Conservation (phyloP, 192 early-diverging fungal species). For the Gryganskiella cystojenkinii region DNA sequence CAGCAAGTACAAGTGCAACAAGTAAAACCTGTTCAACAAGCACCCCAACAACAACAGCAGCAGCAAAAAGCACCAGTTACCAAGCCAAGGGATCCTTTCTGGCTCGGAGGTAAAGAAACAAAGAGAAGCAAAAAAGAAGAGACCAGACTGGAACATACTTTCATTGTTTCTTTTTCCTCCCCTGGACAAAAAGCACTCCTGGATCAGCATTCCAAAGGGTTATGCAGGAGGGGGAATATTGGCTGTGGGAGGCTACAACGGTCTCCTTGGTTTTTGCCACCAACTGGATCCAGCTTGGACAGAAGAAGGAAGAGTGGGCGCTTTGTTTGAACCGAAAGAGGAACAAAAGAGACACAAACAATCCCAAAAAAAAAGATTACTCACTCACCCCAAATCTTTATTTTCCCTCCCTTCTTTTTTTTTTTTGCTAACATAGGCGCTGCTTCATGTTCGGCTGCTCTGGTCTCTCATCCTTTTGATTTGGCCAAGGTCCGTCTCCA, state of each 20-base stretch:
- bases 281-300: no score
- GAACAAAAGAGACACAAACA: no score
- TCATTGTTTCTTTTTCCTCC: no score
- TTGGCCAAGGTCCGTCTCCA: slow-evolving; percentile 93
- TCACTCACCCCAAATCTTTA: neutral
- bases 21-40: slow-evolving; percentile 16
- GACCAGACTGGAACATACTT: no score
- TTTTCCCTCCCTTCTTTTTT: slow-evolving; percentile 22
- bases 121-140: neutral
- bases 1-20: slow-evolving; percentile 20
- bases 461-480: slow-evolving; percentile 86
- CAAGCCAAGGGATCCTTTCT: slow-evolving; percentile 57
- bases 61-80: neutral
- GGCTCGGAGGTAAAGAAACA: slow-evolving; percentile 57
- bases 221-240: no score
- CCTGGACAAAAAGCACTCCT: no score
- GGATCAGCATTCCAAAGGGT: no score
- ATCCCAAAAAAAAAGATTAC: no score
- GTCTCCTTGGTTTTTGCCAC: neutral
- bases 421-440: slow-evolving; percentile 51
- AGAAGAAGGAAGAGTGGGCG: neutral
- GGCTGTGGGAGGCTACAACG: no score
- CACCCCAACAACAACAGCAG: neutral
- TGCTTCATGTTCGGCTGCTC: slow-evolving; percentile 65
- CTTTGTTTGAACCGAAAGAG: neutral